Evolutionary conservation across 805 yeast species (phyloP).

Genomic region (Clavispora carvajalis): DNA sequence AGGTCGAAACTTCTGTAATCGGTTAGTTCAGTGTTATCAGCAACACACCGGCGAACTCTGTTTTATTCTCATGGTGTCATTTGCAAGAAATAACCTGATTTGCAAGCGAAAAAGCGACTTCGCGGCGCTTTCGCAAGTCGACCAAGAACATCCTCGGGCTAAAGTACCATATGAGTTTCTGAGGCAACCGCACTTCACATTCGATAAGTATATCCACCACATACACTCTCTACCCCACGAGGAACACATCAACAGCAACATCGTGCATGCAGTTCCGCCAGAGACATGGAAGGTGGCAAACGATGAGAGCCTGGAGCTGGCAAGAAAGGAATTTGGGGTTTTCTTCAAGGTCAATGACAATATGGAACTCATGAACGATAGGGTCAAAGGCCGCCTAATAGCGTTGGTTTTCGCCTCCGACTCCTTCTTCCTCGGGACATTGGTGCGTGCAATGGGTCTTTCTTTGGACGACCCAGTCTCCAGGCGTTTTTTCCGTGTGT

Average conservation of each 20-base stretch:
- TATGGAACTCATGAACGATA: constrained; percentile 17
- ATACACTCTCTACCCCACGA: constrained; percentile 11
- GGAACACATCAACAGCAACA: constrained; percentile 25
- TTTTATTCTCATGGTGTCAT: constrained; percentile 19
- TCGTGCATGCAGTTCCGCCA: constrained; percentile 24
- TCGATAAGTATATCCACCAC: constrained; percentile 14
- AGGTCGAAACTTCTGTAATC: constrained; percentile 21
- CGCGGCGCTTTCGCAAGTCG: constrained; percentile 9
- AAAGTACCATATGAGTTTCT: constrained; percentile 19
- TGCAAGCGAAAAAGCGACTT: constrained; percentile 6
- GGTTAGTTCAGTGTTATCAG: constrained; percentile 22
- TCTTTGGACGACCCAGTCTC: constrained; percentile 9
- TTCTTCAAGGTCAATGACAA: constrained; percentile 29
- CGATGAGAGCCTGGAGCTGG: constrained; percentile 15
- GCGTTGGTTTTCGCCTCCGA: constrained; percentile 26
- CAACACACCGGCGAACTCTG: constrained; percentile 15
- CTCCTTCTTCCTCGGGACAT: constrained; percentile 25
- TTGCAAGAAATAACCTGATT: constrained; percentile 18
- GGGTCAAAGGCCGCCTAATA: constrained; percentile 14
- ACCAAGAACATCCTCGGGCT: constrained; percentile 10
- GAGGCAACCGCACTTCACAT: constrained; percentile 17
- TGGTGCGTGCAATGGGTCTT: constrained; percentile 22
- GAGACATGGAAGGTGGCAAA: constrained; percentile 13
- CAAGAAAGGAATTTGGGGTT: constrained; percentile 21
- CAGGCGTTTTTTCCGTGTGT: constrained; percentile 28